Base-by-base conservation (phyloP, 1,284 basidiomycete species). In the Trametes versicolor region DNA sequence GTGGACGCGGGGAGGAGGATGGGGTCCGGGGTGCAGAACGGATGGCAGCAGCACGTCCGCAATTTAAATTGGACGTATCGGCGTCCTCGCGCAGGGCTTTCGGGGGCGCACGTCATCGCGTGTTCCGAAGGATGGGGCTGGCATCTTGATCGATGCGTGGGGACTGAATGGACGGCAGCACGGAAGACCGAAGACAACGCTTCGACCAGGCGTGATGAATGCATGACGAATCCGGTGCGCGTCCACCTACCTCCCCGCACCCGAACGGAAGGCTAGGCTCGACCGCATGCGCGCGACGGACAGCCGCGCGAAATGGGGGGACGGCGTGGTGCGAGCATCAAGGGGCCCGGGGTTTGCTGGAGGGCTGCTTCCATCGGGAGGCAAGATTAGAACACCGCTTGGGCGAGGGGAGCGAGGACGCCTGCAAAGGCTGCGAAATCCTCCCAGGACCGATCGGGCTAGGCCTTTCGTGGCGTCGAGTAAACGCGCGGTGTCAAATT, bases 71-170 rank as follows among this genome's bases (percentile, higher is more conserved):
- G 34, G 4, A 36, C 43, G 21, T 27, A 47, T 2, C n/a, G 25
- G 29, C 27, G 36, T n/a, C 23, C 43, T 32, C 36, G 19, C n/a
- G 25, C 17, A 29, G 32, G 25, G 21, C 12, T 50, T 2, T 47
- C 29, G 54, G n/a, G 23, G 23, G 32, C n/a, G 48, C 53, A 47
- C 61, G 48, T 62, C 61, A 62, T 57, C 48, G 47, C 32, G 48
- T 25, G 17, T 27, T 52, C 37, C 43, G 27, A 13, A n/a, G 36
- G 39, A 61, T 32, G 29, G 54, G 49, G 39, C 58, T 49, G 39
- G 52, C 48, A 64, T 61, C 61, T 63, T 58, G 68, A 69, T 69
- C 63, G 67, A 66, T 69, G 52, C 6, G 50, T 66, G 48, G 5
- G 50, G 23, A 54, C 49, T 63, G 57, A 62, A 59, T 62, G 48